Base-by-base conservation (phyloP, 2,329 filamentous ascomycete species). In the Fusarium hostae region DNA sequence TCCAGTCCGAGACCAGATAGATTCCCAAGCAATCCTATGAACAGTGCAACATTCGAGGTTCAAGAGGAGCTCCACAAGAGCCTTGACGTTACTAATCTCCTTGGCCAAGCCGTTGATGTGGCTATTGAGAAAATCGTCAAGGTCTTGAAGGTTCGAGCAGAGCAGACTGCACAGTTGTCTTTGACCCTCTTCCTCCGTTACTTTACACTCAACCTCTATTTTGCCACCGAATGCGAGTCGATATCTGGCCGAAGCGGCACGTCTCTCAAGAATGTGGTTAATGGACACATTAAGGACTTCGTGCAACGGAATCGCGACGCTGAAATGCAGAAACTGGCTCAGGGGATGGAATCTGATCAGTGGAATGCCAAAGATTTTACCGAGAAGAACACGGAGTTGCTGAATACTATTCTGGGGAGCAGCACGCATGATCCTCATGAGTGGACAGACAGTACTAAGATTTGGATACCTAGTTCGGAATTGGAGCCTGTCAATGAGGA, bases 161-260 rank as follows among this genome's bases (percentile, higher is more conserved):
- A 94, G 70, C 91, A 94, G 77, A 92, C 90, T 48, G 87, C 89
- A 4, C 87, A 88, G 32, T 83, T 95, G 13, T 88, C 91, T 2
- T 85, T 94, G 4, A 84, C 89, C 50, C 86, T 89, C 73, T 97
- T 97, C 79, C 82, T 96, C 45, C 89, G 94, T 40, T 96, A 96
- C 79, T 95, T 95, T 75, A 93, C 89, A 2, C 86, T 97, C 37
- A 96, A 95, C 76, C 85, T 94, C 11, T 88, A 94, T 61, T 96
- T 97, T 79, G 92, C 92, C 50, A 94, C 94, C 68, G 94, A 97
- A 79, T 96, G 94, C 77, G 94, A 97, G 80, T 91, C 92, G 20
- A 90, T 96, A 24, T 95, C 92, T 26, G 93, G 94, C 1, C 88
- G 92, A 62, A 92, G 92, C 65, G 92, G 93, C 12, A 91, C 90